Evolutionary conservation across 164 flowering plant genomes (phyloP).

Genomic region (Stephania japonica): DNA sequence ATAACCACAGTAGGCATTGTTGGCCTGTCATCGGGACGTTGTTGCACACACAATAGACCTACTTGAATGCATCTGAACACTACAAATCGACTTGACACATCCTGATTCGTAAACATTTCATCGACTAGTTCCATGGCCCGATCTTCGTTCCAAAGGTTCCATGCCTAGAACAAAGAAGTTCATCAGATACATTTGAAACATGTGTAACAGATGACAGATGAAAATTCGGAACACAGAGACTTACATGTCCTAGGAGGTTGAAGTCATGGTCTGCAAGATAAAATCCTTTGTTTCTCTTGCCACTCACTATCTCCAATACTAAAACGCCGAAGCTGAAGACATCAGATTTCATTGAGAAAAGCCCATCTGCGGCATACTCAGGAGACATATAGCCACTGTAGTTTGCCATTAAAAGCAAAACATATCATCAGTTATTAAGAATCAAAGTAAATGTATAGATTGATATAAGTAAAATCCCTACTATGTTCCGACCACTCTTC

Average conservation of each 20-base stretch:
- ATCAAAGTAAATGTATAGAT: neutral
- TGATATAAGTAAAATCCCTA: slow-evolving; percentile 8
- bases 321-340: slow-evolving; percentile 25
- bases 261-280: slow-evolving; percentile 7
- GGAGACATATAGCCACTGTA: slow-evolving; percentile 29
- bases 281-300: slow-evolving; percentile 18
- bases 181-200: neutral
- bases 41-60: slow-evolving; percentile 9
- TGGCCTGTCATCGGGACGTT: slow-evolving; percentile 9
- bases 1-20: slow-evolving; percentile 9
- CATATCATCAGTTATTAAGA: neutral
- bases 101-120: neutral
- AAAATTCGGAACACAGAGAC: neutral
- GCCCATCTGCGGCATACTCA: slow-evolving; percentile 27
- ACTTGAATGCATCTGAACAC: slow-evolving; percentile 5
- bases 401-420: neutral
- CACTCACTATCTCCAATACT: slow-evolving; percentile 22
- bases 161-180: neutral
- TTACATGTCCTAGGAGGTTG: slow-evolving; percentile 23
- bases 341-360: slow-evolving; percentile 24
- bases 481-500: slow-evolving; percentile 6
- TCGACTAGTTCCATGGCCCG: neutral
- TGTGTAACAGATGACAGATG: neutral
- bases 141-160: slow-evolving; percentile 5
- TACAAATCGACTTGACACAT: neutral